Base-by-base conservation (phyloP, 2,329 filamentous ascomycete species). In the Tolypocladium tundrense region DNA sequence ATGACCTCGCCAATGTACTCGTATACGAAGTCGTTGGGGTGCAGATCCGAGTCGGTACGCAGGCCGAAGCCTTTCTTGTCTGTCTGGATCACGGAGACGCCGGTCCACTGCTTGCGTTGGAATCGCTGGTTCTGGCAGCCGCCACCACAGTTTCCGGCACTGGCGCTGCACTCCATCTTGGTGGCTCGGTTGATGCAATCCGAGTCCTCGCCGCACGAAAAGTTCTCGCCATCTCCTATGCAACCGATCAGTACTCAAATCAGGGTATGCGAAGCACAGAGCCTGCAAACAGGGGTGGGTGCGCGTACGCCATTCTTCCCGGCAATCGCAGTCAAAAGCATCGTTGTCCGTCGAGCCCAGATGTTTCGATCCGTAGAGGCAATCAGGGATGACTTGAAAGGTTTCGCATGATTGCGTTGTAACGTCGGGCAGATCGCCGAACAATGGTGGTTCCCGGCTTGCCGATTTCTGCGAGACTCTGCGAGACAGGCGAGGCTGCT, bases 1-100 rank as follows among this genome's bases (percentile, higher is more conserved):
- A 99, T 97, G 65, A 97, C 94, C 74, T 99, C 94, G 66, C 94
- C 94, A 66, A 99, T 93, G 72, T 99, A 99, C 75, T 99, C 94
- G 70, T 91, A 97, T 65, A 99, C 91, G 70, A 99, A 96, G 69
- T 97, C 91, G 69, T 96, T 86, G 27, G 89, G 79, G 62, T 87
- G 82, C 61, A 99, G 78, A 63, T 91, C 81, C 50, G 78, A 76
- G 73, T 97, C 88, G 58, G 92, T 84, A 58, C 94, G 89, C 59
- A 99, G 83, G 45, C 94, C 94, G 67, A 88, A 97, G 45, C 94
- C 94, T 73, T 99, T 99, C 78, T 97, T 97, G 61, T 96, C 92
- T 0, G 94, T 97, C 72, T 95, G 93, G 79, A 99, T 95, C 67
- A 99, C 93, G 2, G 91, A 88, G 59, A 99, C 94, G 65, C 89